These are phyloP conservation scores for Cryptococcus sp. DNA, from an alignment of 1,284 basidiomycete species.

Conservation along the genomic window DNA sequence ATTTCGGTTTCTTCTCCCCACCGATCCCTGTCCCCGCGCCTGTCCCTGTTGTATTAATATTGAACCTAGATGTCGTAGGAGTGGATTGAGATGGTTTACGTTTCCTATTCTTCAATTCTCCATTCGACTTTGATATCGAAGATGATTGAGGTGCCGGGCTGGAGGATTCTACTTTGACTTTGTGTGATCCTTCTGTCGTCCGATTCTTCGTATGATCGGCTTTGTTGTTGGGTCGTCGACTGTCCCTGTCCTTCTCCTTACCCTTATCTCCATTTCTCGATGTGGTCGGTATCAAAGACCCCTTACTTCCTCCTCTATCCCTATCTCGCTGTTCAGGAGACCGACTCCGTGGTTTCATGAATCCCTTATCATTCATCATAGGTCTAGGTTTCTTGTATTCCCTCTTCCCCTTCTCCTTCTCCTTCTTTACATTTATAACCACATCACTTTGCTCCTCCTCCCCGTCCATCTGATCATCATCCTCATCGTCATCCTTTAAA, in stretches of 20 bases:
- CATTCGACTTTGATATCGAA: neutral
- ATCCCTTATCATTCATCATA: neutral
- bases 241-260: too few species aligned
- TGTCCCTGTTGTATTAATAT: too few species aligned
- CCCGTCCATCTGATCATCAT: neutral
- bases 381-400: neutral
- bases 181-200: too few species aligned
- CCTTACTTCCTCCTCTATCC: too few species aligned
- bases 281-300: too few species aligned
- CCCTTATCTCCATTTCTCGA: too few species aligned
- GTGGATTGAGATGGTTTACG: neutral
- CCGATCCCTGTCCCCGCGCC: too few species aligned
- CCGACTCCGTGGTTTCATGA: neutral
- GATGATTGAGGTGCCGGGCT: too few species aligned
- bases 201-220: too few species aligned
- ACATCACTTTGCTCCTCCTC: constrained; percentile 4
- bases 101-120: neutral
- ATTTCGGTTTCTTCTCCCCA: neutral
- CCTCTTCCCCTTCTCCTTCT: neutral
- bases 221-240: too few species aligned
- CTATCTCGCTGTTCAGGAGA: neutral
- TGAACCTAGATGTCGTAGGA: neutral
- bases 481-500: neutral
- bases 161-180: too few species aligned
- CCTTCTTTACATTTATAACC: neutral